Evolutionary conservation across 257 asterid genomes (phyloP), one percentile per base, ranked within the genome.

Genomic region (Solanum acaule): DNA sequence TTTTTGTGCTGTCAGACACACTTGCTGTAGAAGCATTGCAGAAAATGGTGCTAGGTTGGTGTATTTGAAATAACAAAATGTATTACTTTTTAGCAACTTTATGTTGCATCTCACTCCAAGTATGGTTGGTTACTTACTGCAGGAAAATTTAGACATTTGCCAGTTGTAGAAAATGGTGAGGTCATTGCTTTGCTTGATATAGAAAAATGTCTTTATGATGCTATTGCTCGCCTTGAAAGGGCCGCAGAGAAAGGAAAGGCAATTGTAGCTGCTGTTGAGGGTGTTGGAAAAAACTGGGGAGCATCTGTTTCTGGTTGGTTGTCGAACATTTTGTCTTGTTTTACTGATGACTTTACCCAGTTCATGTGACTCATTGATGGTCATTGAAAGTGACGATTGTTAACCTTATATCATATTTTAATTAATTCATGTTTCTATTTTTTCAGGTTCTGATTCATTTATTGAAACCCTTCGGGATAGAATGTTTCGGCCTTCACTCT

Each of bases 191-290:
- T 97, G 59, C 98, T 97, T 52, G 99, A 97, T 92, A 97, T 96
- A 85, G 96, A 98, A 65, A 96, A 96, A 90, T 97, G 99, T 89
- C 90, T 96, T 88, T 95, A 97, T 40, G 99, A 96, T 91, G 99
- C 98, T 73, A 95, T 97, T 81, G 96, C 99, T 87, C 98, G 99
- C 86, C 89, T 97, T 97, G 99, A 97, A 92, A 93, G 98, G 91
- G 98, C 98, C 34, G 95, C 98, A 71, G 99, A 97, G 93, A 97
- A 97, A 93, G 99, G 99, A 88, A 97, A 97, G 92, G 99, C 99
- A 73, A 96, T 96, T 68, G 98, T 98, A 35, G 98, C 99, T 88
- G 98, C 98, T n/a, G 99, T 97, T 84, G 98, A 97, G 92, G 98
- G 99, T 76, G 99, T 95, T 82, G 99, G 96, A 91, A 97, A 95